Evolutionary conservation across 2,329 filamentous ascomycete genomes (phyloP), one percentile per base, ranked within the genome.

Genomic region (Orbilia brochopaga): DNA sequence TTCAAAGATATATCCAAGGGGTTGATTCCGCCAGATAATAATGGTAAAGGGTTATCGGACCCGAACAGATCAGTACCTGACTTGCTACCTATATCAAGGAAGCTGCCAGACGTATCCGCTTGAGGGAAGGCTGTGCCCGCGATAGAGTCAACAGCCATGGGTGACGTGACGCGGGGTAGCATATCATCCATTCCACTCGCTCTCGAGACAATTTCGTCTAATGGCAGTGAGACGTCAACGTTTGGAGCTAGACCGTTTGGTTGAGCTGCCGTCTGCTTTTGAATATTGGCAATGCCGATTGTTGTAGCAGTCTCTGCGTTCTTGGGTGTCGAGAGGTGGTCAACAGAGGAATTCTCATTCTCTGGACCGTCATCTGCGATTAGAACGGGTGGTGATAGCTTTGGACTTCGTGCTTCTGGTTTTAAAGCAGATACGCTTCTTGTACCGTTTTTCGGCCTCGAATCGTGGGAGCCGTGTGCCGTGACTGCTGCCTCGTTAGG

Each of bases 1-100:
- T 32, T 70, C 23, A 70, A 59, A 23, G 66, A 70, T n/a, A 70
- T 70, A 56, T 70, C 66, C 30, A 70, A 30, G n/a, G 66, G 66
- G 24, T 70, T 70, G 15, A 70, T 70, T 13, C 66, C 66, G 19
- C 59, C 66, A 27, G 66, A 64, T 17, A 70, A 32, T n/a, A 70
- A 10, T 11, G 66, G 66, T 19, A 70, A 21, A 11, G 56, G 60
- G 17, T 51, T 40, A 27, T 64, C 66, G 21, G 35, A 35, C n/a
- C 50, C 50, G 23, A 70, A 70, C 10, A 70, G 27, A 21, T 70
- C 59, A 0, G 37, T 50, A 8, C 50, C 15, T 0, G 42, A 32
- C 48, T 70, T 70, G 27, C 35, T 63, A 27, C 44, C 21, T 23
- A 69, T 53, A 10, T 44, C 59, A 1, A 70, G 50, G 13, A 70